phyloP scores from a whole-genome alignment of 768 basidiomycete genomes.

The Thelephora ganbajun region DNA sequence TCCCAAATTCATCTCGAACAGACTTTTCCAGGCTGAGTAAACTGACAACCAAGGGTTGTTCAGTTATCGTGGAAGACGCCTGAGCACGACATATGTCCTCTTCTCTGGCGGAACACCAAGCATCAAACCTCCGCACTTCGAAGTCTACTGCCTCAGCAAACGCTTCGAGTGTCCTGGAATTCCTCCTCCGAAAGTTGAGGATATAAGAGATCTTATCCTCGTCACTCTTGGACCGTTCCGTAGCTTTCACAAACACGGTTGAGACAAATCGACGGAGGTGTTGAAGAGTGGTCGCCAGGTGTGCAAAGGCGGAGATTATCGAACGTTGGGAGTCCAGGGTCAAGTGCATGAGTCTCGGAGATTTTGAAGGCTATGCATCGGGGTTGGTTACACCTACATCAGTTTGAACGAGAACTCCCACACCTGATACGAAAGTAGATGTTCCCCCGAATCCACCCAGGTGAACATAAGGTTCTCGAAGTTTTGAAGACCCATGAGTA shows the following conservation, averaged over 20 bases:
- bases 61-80: slow-evolving; percentile 22
- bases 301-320: slow-evolving; percentile 42
- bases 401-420: neutral
- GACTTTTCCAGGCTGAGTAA: slow-evolving; percentile 51
- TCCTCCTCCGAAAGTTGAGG: slow-evolving; percentile 5
- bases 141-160: slow-evolving; percentile 62
- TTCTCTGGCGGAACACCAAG: slow-evolving; percentile 61
- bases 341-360: slow-evolving; percentile 52
- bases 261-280: slow-evolving; percentile 50
- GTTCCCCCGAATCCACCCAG: slow-evolving; percentile 14
- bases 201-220: slow-evolving; percentile 1
- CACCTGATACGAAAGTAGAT: slow-evolving; percentile 21
- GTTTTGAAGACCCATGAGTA: slow-evolving; percentile 66
- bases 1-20: slow-evolving; percentile 39
- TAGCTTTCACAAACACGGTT: slow-evolving; percentile 26
- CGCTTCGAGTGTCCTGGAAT: slow-evolving; percentile 60
- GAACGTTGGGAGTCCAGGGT: slow-evolving; percentile 56
- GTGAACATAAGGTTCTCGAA: slow-evolving; percentile 42
- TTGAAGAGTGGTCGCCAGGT: slow-evolving; percentile 43
- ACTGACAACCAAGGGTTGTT: slow-evolving; percentile 38
- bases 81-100: slow-evolving; percentile 49
- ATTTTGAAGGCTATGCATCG: slow-evolving; percentile 27
- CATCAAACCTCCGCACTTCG: slow-evolving; percentile 43
- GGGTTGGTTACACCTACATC: neutral
- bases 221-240: slow-evolving; percentile 7